Percentiles rank a stretch among this genome's conserved stretches.
Conservation (phyloP, 2,329 filamentous ascomycete genomes). For the Aspergillus aculeatus region DNA sequence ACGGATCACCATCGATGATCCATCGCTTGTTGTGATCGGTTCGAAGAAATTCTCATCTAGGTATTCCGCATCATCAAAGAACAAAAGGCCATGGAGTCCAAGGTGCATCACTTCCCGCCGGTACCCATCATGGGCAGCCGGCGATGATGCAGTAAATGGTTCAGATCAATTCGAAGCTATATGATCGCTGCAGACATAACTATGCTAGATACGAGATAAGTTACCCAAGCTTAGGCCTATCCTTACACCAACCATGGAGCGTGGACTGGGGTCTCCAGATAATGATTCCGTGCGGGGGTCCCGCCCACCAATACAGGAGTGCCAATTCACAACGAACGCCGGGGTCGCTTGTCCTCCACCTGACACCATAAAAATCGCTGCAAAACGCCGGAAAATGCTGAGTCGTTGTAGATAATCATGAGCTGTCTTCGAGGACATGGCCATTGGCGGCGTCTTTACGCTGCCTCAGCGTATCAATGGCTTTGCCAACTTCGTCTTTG, state of each 20-base stretch:
- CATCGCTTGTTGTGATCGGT: too few relatives aligned
- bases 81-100: neutral
- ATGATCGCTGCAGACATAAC: neutral
- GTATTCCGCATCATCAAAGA: neutral
- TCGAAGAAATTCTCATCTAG: too few relatives aligned
- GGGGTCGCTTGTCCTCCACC: slow-evolving; percentile 2
- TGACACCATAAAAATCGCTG: slow-evolving; percentile 16
- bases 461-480: slow-evolving; percentile 52
- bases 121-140: neutral
- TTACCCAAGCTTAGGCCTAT: neutral
- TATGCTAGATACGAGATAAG: too few relatives aligned
- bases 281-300: neutral
- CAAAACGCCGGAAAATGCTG: slow-evolving; percentile 22
- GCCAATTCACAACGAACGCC: slow-evolving; percentile 17
- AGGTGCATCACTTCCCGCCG: neutral
- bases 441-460: slow-evolving; percentile 20
- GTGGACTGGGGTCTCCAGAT: neutral
- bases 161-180: neutral
- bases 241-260: neutral
- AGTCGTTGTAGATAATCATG: slow-evolving; percentile 11
- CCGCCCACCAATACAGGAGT: slow-evolving; percentile 1
- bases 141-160: neutral
- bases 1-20: too few relatives aligned
- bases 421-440: slow-evolving; percentile 15
- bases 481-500: slow-evolving; percentile 72